Conservation (phyloP, 805 yeast genomes). For the Wickerhamiella brachini region DNA sequence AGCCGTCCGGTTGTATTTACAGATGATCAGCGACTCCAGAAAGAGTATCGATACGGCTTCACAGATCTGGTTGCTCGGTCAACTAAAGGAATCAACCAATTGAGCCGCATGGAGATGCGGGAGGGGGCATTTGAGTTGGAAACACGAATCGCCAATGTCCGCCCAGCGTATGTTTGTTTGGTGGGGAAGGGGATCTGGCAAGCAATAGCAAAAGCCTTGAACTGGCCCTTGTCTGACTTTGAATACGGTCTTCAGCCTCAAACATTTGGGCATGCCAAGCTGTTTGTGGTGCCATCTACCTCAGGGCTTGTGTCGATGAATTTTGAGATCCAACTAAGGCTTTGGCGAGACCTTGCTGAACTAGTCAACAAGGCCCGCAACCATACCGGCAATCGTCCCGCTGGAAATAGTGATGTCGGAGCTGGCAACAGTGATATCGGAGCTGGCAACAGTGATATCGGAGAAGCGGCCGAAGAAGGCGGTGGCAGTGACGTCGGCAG, state of each 20-base stretch:
- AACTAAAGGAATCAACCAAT: conserved; percentile 43
- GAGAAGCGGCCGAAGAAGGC: no score
- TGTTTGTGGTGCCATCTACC: conserved; percentile 57
- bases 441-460: no score
- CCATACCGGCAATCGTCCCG: no score
- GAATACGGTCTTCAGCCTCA: conserved; percentile 38
- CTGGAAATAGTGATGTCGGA: no score
- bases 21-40: conserved; percentile 32
- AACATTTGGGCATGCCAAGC: conserved; percentile 20
- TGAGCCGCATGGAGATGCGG: conserved; percentile 38
- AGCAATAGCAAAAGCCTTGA: conserved; percentile 29
- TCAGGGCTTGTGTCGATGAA: conserved; percentile 53
- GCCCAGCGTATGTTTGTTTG: conserved; percentile 37
- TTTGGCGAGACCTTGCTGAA: conserved; percentile 35
- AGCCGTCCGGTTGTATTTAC: conserved; percentile 20
- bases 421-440: no score
- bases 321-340: conserved; percentile 30
- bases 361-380: background rate
- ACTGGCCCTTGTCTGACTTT: conserved; percentile 28
- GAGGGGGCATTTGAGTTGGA: conserved; percentile 41
- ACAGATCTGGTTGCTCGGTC: conserved; percentile 58
- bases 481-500: background rate
- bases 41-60: conserved; percentile 43
- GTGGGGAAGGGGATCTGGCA: conserved; percentile 74
- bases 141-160: conserved; percentile 27